These are phyloP conservation scores for Clausena lansium DNA, from an alignment of 345 rosid genomes.

Conservation along the genomic window DNA sequence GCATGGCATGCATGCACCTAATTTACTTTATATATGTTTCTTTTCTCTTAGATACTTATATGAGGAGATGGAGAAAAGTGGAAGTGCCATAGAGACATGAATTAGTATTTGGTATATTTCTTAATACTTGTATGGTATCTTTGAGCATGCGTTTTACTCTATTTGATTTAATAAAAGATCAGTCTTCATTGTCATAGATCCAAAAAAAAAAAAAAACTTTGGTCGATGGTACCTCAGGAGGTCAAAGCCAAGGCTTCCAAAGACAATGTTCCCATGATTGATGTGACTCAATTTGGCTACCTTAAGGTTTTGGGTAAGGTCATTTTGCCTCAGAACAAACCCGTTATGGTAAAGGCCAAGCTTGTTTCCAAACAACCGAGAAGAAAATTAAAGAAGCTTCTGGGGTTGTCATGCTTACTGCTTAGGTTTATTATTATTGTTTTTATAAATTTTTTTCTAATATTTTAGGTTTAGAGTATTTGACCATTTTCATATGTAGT, in stretches of 20 bases:
- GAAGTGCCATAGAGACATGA: no score
- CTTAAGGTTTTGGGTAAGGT: conserved; percentile 41
- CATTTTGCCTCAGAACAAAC: conserved; percentile 29
- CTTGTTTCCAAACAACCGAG: conserved; percentile 38
- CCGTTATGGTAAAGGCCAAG: conserved; percentile 39
- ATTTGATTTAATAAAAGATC: no score
- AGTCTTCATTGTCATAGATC: no score
- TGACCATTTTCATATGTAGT: not conserved
- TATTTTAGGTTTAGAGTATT: not conserved
- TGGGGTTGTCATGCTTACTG: conserved; percentile 35
- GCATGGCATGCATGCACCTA: no score
- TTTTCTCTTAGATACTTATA: no score
- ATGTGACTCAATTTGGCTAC: conserved; percentile 35
- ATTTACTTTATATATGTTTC: no score
- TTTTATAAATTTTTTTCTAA: not conserved
- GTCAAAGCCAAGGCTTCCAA: conserved; percentile 34
- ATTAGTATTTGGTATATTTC: no score
- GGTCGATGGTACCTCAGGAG: conserved; percentile 40
- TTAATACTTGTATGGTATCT: no score
- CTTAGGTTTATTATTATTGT: not conserved
- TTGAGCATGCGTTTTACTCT: no score
- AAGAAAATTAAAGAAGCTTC: conserved; percentile 40
- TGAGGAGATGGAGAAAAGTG: no score
- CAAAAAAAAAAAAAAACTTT: no score
- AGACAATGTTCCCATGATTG: conserved; percentile 33